Conservation (phyloP, 257 asterid species). For the Marsdenia floribunda region DNA sequence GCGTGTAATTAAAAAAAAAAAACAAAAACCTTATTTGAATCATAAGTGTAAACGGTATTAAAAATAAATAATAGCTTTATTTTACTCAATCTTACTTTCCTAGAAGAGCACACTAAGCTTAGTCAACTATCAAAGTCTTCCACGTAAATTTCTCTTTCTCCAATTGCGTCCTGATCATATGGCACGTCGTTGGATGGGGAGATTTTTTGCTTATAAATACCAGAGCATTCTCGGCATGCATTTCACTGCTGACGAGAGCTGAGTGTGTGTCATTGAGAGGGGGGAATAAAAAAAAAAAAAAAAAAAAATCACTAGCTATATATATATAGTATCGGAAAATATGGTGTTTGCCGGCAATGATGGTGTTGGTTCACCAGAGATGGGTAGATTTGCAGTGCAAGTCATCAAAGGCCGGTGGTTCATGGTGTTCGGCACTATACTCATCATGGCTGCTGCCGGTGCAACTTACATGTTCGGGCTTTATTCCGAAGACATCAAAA, state of each 20-base stretch:
- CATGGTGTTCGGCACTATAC: conserved; percentile 62
- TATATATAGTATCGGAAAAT: not conserved
- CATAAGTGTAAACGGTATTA: too few species aligned
- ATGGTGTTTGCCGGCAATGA: conserved; percentile 37
- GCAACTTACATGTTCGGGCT: conserved; percentile 83
- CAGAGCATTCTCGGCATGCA: too few species aligned
- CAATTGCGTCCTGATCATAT: not conserved
- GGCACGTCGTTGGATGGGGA: not conserved
- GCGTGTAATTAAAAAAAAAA: too few species aligned
- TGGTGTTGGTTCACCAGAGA: conserved; percentile 6
- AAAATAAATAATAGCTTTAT: too few species aligned
- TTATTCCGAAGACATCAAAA: conserved; percentile 49
- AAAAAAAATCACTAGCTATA: too few species aligned
- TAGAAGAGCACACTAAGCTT: too few species aligned
- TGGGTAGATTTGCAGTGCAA: conserved; percentile 27
- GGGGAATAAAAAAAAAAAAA: too few species aligned
- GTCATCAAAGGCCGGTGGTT: conserved; percentile 66
- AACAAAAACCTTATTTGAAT: too few species aligned
- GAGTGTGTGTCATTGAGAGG: too few species aligned
- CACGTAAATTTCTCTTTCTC: too few species aligned
- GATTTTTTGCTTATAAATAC: not conserved
- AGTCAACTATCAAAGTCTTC: not conserved
- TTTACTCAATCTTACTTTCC: too few species aligned
- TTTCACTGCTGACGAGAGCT: too few species aligned
- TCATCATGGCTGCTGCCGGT: conserved; percentile 71